phyloP scores from a whole-genome alignment of 768 basidiomycete species.

The Xerocomellus amylosporus region DNA sequence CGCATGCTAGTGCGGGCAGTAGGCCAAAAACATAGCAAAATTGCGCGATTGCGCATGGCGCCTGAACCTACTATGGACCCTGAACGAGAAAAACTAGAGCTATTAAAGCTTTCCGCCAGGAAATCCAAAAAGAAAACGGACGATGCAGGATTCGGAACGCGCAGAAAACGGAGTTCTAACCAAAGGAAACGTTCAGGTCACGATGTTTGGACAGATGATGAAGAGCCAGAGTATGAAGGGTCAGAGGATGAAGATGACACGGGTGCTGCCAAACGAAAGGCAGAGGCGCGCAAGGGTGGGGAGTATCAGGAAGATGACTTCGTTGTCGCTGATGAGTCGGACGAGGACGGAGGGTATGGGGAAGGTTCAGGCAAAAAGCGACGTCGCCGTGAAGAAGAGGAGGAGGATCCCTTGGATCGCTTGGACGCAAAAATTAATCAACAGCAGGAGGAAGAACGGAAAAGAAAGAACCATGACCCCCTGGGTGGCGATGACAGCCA shows the following conservation, averaged over 20 bases:
- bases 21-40: slow-evolving; percentile 80
- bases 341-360: slow-evolving; percentile 52
- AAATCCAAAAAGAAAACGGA: slow-evolving; percentile 61
- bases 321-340: slow-evolving; percentile 73
- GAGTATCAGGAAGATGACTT: slow-evolving; percentile 88
- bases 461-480: slow-evolving; percentile 37
- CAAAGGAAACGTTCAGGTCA: slow-evolving; percentile 40
- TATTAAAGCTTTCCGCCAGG: slow-evolving; percentile 60
- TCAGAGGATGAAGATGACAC: slow-evolving; percentile 62
- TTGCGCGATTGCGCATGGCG: slow-evolving; percentile 74
- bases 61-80: slow-evolving; percentile 77
- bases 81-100: slow-evolving; percentile 67
- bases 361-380: slow-evolving; percentile 36
- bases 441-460: slow-evolving; percentile 51
- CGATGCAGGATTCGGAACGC: slow-evolving; percentile 46
- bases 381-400: slow-evolving; percentile 40
- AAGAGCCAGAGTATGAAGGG: slow-evolving; percentile 54
- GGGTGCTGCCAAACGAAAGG: slow-evolving; percentile 43
- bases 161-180: slow-evolving; percentile 47
- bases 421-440: slow-evolving; percentile 66
- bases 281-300: slow-evolving; percentile 48
- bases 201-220: slow-evolving; percentile 67
- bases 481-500: slow-evolving; percentile 38
- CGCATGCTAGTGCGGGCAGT: slow-evolving; percentile 85
- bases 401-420: slow-evolving; percentile 63